phyloP scores from a whole-genome alignment of 2,329 filamentous ascomycete genomes.

The Rhinocladiella similis region DNA sequence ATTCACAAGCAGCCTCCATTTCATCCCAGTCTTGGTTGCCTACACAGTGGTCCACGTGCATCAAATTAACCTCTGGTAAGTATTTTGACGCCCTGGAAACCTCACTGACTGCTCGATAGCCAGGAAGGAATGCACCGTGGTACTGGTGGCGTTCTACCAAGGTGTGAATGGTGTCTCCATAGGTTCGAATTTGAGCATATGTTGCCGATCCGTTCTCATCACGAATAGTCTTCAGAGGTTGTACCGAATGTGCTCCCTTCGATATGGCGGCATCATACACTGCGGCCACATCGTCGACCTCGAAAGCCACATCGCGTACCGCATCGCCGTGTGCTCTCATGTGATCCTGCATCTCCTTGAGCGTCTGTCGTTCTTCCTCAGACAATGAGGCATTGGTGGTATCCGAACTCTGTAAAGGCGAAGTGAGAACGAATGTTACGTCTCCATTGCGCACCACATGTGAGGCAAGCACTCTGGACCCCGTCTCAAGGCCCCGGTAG shows the following conservation, averaged over 20 bases:
- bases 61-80: constrained; percentile 66
- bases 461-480: constrained; percentile 75
- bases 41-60: constrained; percentile 91
- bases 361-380: constrained; percentile 61
- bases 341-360: constrained; percentile 77
- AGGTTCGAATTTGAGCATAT: constrained; percentile 81
- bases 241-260: constrained; percentile 43
- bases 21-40: constrained; percentile 96
- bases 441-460: constrained; percentile 78
- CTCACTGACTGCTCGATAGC: constrained; percentile 61
- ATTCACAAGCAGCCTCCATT: constrained; percentile 68
- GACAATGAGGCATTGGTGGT: constrained; percentile 53
- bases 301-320: constrained; percentile 93
- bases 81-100: constrained; percentile 48
- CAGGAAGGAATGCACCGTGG: constrained; percentile 76
- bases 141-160: constrained; percentile 75
- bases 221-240: constrained; percentile 56
- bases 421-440: constrained; percentile 81
- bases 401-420: constrained; percentile 69
- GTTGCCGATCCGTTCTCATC: constrained; percentile 67
- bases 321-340: constrained; percentile 87
- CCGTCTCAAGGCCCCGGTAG: constrained; percentile 86
- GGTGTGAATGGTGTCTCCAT: constrained; percentile 94
- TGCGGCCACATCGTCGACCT: constrained; percentile 82
- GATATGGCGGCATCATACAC: constrained; percentile 74